Conservation (phyloP, 106 monocot species). For the Acorus gramineus region DNA sequence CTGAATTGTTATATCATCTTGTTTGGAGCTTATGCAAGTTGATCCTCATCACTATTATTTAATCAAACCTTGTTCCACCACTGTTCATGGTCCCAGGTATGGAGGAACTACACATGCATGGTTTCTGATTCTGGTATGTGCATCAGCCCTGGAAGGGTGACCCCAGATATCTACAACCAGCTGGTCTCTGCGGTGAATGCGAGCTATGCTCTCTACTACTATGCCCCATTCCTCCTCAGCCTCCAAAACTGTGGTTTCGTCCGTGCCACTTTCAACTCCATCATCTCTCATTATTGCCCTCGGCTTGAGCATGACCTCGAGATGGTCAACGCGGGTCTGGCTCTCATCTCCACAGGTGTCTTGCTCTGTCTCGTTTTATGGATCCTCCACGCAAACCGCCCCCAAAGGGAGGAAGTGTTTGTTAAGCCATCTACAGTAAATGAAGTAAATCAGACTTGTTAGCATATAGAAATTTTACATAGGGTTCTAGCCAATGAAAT, state of each 20-base stretch:
- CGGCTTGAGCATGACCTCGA: conserved; percentile 1
- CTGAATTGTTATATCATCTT: too few relatives aligned
- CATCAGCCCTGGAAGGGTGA: conserved; percentile 30
- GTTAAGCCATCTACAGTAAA: conserved; percentile 23
- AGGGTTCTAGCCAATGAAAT: not conserved
- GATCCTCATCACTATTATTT: not conserved
- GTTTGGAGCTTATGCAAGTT: not conserved
- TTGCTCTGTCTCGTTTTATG: conserved; percentile 1
- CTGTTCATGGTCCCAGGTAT: conserved; percentile 33
- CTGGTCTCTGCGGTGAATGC: conserved; percentile 43
- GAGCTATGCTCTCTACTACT: not conserved
- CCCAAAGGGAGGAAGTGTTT: conserved; percentile 60
- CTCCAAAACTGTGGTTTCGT: conserved; percentile 9
- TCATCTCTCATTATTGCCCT: conserved; percentile 6
- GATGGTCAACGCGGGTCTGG: conserved; percentile 4
- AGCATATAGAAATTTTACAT: not conserved
- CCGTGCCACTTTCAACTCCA: conserved; percentile 1
- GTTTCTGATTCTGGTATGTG: conserved; percentile 43
- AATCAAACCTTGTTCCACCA: not conserved
- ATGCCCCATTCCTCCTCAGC: conserved; percentile 3
- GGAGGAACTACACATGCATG: conserved; percentile 47
- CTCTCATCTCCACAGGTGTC: conserved; percentile 1
- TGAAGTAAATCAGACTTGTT: not conserved
- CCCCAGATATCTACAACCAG: conserved; percentile 44
- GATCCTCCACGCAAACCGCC: conserved; percentile 30